A percentile compares a stretch with the other conserved stretches of the same genome.
Evolutionary conservation across 1,284 basidiomycete genomes (phyloP).

Genomic region (Cystobasidiaceae sp.): DNA sequence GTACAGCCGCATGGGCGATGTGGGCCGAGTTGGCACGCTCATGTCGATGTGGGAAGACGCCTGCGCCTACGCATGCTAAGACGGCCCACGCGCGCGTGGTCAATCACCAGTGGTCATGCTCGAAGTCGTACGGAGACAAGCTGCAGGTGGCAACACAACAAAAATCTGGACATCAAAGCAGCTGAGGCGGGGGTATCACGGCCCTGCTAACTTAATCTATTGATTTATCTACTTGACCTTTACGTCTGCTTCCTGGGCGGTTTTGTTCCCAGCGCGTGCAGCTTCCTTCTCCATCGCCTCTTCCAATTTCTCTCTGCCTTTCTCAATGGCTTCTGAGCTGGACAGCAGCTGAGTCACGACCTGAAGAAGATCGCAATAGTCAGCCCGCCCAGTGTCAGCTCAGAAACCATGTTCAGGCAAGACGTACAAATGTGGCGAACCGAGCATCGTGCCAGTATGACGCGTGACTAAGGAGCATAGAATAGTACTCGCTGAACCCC

Average conservation of each 20-base stretch:
- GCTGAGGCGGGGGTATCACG: neutral
- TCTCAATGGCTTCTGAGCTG: constrained; percentile 9
- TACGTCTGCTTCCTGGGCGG: neutral
- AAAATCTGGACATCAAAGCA: neutral
- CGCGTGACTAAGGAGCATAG: constrained; percentile 28
- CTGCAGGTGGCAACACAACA: neutral
- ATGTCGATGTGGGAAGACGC: neutral
- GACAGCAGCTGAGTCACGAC: constrained; percentile 30
- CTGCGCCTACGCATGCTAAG: neutral
- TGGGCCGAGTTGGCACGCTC: constrained; percentile 13
- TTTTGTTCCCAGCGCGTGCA: neutral
- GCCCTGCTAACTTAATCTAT: neutral
- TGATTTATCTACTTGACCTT: neutral
- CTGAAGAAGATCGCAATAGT: neutral
- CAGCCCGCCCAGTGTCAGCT: neutral
- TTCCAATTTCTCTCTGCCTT: constrained; percentile 26
- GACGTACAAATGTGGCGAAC: constrained; percentile 28
- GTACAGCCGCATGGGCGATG: constrained; percentile 68
- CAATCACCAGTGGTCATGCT: too few species aligned
- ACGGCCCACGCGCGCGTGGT: too few species aligned
- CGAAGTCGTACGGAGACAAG: neutral
- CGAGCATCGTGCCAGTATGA: constrained; percentile 31
- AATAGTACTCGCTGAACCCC: constrained; percentile 26
- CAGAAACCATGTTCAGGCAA: neutral
- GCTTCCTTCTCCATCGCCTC: constrained; percentile 21